These are phyloP conservation scores for Sclerotinia borealis DNA, from an alignment of 2,329 filamentous ascomycete species.

Conservation along the genomic window DNA sequence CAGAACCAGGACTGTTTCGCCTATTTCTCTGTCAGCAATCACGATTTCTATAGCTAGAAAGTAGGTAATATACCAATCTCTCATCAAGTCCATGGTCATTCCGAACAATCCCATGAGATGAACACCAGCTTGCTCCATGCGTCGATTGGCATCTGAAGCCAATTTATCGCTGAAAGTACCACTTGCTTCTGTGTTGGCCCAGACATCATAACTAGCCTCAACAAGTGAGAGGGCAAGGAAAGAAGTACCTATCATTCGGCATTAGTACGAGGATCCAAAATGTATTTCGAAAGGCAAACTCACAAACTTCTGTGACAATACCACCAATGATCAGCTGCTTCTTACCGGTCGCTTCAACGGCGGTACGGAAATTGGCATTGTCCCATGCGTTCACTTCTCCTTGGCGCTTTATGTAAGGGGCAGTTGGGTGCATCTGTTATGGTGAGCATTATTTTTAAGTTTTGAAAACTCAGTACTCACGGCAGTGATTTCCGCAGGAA, in stretches of 20 bases:
- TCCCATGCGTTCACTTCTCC: conserved; percentile 77
- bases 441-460: neutral
- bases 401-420: conserved; percentile 59
- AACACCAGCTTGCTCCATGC: conserved; percentile 62
- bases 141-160: conserved; percentile 57
- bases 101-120: conserved; percentile 37
- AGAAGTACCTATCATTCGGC: conserved; percentile 45
- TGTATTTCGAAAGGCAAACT: conserved; percentile 13
- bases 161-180: conserved; percentile 59
- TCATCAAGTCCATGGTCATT: conserved; percentile 30
- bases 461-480: conserved; percentile 4
- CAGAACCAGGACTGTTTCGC: conserved; percentile 39
- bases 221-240: conserved; percentile 69
- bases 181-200: conserved; percentile 64
- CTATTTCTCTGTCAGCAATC: conserved; percentile 7
- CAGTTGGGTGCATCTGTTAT: conserved; percentile 51
- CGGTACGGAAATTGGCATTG: conserved; percentile 60
- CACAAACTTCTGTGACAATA: conserved; percentile 69
- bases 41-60: neutral
- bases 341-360: conserved; percentile 58
- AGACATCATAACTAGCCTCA: conserved; percentile 66
- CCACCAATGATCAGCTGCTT: conserved; percentile 67
- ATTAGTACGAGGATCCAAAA: neutral
- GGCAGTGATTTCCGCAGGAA: conserved; percentile 62
- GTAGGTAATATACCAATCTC: conserved; percentile 22